Evolutionary conservation across 2,329 filamentous ascomycete genomes (phyloP).

Genomic region (Trichoderma afroharzianum): DNA sequence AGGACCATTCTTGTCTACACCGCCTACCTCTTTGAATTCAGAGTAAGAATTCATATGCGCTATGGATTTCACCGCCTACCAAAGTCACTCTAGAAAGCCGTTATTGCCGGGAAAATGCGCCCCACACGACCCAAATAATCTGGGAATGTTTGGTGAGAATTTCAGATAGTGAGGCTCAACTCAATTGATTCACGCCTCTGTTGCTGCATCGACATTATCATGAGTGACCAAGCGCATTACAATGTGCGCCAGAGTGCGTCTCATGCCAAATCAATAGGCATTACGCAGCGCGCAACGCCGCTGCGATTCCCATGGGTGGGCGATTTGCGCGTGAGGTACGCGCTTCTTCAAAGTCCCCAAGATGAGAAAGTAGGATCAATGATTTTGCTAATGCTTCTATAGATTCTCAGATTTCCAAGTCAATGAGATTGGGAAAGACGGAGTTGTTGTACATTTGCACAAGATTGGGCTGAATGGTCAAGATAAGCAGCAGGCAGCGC

Average conservation of each 20-base stretch:
- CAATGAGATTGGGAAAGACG: constrained; percentile 77
- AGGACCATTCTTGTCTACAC: neutral
- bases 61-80: neutral
- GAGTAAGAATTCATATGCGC: neutral
- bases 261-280: constrained; percentile 36
- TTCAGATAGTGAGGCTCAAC: neutral
- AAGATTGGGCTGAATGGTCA: constrained; percentile 36
- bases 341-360: neutral
- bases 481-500: neutral
- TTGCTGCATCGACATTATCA: constrained; percentile 18
- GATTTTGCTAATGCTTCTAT: neutral
- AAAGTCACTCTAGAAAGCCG: neutral
- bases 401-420: constrained; percentile 91
- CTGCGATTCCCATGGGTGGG: constrained; percentile 37
- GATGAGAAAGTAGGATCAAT: neutral
- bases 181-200: neutral
- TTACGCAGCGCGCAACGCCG: constrained; percentile 39
- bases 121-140: constrained; percentile 3
- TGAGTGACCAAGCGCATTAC: constrained; percentile 32
- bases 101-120: constrained; percentile 12
- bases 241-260: constrained; percentile 31
- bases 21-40: neutral
- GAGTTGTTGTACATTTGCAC: constrained; percentile 69
- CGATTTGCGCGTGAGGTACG: constrained; percentile 38
- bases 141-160: constrained; percentile 6